Evolutionary conservation across 805 yeast species (phyloP), one percentile per base, ranked within the genome.

Genomic region (Yarrowia alimentaria): DNA sequence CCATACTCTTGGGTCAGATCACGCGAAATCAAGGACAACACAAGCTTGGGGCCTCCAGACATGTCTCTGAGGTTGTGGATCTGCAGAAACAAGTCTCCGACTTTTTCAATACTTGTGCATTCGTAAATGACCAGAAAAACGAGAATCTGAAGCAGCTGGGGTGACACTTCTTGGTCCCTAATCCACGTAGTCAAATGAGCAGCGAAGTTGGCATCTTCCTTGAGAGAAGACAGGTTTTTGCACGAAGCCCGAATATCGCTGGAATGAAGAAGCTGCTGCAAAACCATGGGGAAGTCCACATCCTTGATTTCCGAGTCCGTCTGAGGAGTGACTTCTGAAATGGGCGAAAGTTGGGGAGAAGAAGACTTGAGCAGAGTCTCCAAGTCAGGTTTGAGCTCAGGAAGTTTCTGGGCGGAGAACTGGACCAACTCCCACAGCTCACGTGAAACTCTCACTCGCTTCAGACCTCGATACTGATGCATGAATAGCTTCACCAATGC

Each of bases 81-180:
- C 50, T 51, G 47, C 56, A 62, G 35, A 33, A 66, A 61, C 5
- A 72, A 57, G 12, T 67, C 69, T 5, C 69, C 61, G 1, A 73
- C 56, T 1, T 64, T 55, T 12, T 66, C 60, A 4, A 76, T 38
- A 2, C 61, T 56, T 2, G 72, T 55, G 31, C 74, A 62, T 14
- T 68, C 72, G 48, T 70, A 66, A 10, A 68, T 52, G 1, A 75
- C 57, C 33, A 75, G 53, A 21, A 64, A 68, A n/a, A 67, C 52
- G 6, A 73, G 55, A 10, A 74, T 61, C 30, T 64, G 71, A 35
- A 66, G 55, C 49, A 70, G 56, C 6, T 54, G 45, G 42, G 54
- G 54, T 43, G 63, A 17, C 61, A 61, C 58, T 54, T 65, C 57
- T 57, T 66, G 53, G 59, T 60, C 56, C 40, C 63, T 24, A 57